phyloP scores from a whole-genome alignment of 2,329 filamentous ascomycete genomes.

The Colletotrichum sublineola region DNA sequence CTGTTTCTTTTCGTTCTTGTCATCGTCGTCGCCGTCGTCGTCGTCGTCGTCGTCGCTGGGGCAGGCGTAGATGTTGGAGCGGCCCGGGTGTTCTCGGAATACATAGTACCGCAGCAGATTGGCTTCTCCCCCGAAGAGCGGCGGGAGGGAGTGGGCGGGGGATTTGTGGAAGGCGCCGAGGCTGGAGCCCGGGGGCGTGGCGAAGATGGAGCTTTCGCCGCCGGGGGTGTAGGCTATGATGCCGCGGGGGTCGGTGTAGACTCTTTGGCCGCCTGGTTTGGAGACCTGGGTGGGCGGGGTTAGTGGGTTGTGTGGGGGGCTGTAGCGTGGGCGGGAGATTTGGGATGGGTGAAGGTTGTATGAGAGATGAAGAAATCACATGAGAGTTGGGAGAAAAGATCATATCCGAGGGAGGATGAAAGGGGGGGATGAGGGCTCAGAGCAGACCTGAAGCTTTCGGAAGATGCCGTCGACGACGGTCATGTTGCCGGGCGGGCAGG shows the following conservation, averaged over 20 bases:
- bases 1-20: not conserved
- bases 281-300: slow-evolving; percentile 52
- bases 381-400: too few species aligned
- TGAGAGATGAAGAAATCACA: too few species aligned
- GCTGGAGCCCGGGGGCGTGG: slow-evolving; percentile 64
- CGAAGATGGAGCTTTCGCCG: slow-evolving; percentile 60
- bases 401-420: too few species aligned
- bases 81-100: slow-evolving; percentile 43
- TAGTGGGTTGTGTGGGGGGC: too few species aligned
- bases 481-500: slow-evolving; percentile 47
- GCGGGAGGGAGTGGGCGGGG: slow-evolving; percentile 43
- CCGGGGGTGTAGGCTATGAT: slow-evolving; percentile 66
- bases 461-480: slow-evolving; percentile 49
- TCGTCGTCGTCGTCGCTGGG: not conserved
- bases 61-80: slow-evolving; percentile 21
- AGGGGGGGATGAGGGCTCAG: too few species aligned
- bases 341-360: fast-evolving
- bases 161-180: slow-evolving; percentile 61
- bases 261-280: slow-evolving; percentile 73
- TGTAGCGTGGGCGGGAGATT: too few species aligned
- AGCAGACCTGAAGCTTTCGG: slow-evolving; percentile 47
- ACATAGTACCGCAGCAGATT: slow-evolving; percentile 1
- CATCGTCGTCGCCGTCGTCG: not conserved
- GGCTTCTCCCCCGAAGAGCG: not conserved
- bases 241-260: slow-evolving; percentile 69